Conservation (phyloP, 2,329 filamentous ascomycete genomes). For the Penicillium sp. region DNA sequence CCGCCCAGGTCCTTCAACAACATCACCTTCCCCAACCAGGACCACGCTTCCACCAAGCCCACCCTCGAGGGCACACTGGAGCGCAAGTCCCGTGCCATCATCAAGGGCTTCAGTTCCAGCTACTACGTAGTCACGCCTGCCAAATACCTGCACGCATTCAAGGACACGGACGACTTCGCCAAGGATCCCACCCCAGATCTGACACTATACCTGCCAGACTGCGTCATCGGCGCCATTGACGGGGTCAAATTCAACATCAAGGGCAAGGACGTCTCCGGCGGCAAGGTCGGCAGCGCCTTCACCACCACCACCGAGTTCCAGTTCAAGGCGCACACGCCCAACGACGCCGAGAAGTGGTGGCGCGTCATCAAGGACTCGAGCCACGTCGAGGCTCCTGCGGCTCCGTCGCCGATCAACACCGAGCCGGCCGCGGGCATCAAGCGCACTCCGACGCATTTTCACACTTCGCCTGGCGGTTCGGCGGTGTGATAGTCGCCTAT, state of each 20-base stretch:
- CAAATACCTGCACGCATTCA: conserved; percentile 93
- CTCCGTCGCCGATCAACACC: conserved; percentile 4
- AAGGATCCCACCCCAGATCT: conserved; percentile 67
- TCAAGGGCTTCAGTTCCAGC: conserved; percentile 68
- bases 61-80: conserved; percentile 85
- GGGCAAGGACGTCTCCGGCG: conserved; percentile 83
- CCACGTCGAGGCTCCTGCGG: neutral
- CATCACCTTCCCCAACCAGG: conserved; percentile 83
- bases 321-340: conserved; percentile 81
- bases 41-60: conserved; percentile 73
- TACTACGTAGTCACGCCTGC: conserved; percentile 90
- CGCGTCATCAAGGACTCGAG: conserved; percentile 56
- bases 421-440: conserved; percentile 16
- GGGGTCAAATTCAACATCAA: conserved; percentile 91
- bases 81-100: conserved; percentile 84
- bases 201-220: conserved; percentile 89
- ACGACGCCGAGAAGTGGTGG: conserved; percentile 83
- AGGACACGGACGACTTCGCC: conserved; percentile 73
- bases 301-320: conserved; percentile 72
- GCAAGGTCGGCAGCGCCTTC: conserved; percentile 73
- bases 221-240: conserved; percentile 65
- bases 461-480: conserved; percentile 24
- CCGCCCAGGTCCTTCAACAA: conserved; percentile 68
- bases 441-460: conserved; percentile 26
- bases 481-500: conserved; percentile 18